Evolutionary conservation across 768 basidiomycete species (phyloP), one percentile per base, ranked within the genome.

Genomic region (Mycena sanguinolenta): DNA sequence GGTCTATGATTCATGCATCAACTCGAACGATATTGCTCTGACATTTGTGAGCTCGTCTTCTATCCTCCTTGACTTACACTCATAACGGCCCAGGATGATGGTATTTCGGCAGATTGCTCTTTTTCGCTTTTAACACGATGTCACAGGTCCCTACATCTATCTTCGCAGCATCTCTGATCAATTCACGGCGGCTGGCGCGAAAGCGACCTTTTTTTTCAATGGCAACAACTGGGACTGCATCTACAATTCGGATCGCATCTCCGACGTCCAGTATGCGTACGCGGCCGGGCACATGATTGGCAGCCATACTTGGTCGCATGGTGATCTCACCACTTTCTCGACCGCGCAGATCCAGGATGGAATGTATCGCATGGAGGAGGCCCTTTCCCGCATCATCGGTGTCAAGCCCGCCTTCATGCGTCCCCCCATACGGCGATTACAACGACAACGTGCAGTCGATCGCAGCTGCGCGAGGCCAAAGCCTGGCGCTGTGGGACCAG

Each of bases 171-270:
- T 23, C 39, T 39, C 39, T 39, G 39, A 39, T 14, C 39, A 39
- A 14, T 39, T 39, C 39, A 39, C 39, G 9, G 39, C 39, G 3
- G 39, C 39, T 39, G 39, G 39, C 13, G 39, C 39, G 9, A 39
- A 39, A 14, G 39, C 39, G 39, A 39, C 39, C 39, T 39, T 46
- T 21, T 23, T 49, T 10, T n/a, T 49, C 21, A 49, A 49, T n/a
- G 46, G 46, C 46, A 49, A 49, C 21, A 39, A 39, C 39, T 39
- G 39, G 39, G 39, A 49, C 46, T 49, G 46, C 46, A 50, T 50
- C 49, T 50, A 50, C 49, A 50, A 50, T 14, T 23, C 49, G 25
- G 49, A 50, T n/a, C 49, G 49, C 49, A 50, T 50, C 49, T 50
- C 49, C n/a, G 49, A 50, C 23, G 49, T 50, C 49, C 5, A 50